Evolutionary conservation across 345 rosid genomes (phyloP), one percentile per base, ranked within the genome.

Genomic region (Arabidopsis suecica): DNA sequence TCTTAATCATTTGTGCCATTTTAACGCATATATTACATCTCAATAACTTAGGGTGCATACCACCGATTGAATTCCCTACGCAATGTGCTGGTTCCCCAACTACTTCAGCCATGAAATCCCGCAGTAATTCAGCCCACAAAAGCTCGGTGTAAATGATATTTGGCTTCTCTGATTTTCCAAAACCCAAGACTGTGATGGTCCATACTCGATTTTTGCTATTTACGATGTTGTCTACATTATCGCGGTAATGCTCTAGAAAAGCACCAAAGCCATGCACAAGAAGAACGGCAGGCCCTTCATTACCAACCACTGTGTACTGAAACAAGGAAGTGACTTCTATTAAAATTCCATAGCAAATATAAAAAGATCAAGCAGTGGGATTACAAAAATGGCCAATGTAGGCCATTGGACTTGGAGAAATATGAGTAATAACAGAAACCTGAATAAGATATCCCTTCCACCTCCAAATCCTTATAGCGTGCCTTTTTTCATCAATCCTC

Each of bases 221-320:
- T 50, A 89, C 86, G 50, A 93, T 79, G 55, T 50, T 78, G 60
- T 33, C 55, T 64, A 91, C 77, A 55, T 93, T 91, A 76, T 91
- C 92, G 1, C 96, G 91, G 71, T 85, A 93, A 68, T 93, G 97
- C 84, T 91, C 96, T 65, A 88, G 71, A 80, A 91, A 93, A 41
- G 98, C 97, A 75, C 97, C 98, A 88, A 93, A 93, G 64, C 98
- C 97, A 83, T 93, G 97, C 64, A 93, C 96, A 44, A 91, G 89
- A 62, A 93, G 88, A 72, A 79, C 76, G 2, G 94, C 84, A 68
- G 96, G 96, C 66, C 96, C 96, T 80, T 74, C 72, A 50, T 74
- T 50, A 25, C 96, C 98, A 78, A 49, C 82, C 57, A 80, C 78
- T 30, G 88, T 81, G 73, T 91, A 93, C 97, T 77, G 77, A 71